Base-by-base conservation (phyloP, 1,284 basidiomycete species). In the Pseudozyma thailandica region DNA sequence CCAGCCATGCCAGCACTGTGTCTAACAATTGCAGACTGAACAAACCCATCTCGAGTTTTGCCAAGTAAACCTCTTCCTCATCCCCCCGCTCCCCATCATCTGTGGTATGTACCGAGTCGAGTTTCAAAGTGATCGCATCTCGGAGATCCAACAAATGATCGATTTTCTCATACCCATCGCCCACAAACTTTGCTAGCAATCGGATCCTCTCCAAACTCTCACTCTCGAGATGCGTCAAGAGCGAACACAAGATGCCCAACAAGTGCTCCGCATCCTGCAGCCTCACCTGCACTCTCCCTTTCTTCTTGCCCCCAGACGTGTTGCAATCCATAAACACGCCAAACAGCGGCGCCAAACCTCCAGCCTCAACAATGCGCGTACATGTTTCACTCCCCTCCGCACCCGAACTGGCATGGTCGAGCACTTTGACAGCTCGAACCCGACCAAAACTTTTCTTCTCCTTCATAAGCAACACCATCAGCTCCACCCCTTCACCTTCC, bases 391-490 rank as follows among this genome's bases (percentile, higher is more conserved):
- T 8, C 31, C 86, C 85, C 0, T 89, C 87, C 0, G 92, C 91
- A n/a, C 91, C 91, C 15, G 93, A 92, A 86, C 95, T 88, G 0
- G 94, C 94, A 80, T 93, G 91, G 80, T 96, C 92, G 15, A 98
- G 85, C 0, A 91, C 89, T 82, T 97, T 98, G 18, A 81, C 56
- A 10, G 76, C 72, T 8, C 77, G 51, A 1, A 66, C 16, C 48
- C 90, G 88, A 3, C 21, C 52, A 1, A 92, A 88, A 57, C 91
- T 87, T 72, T 88, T 87, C 82, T 93, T 96, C 72, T 92, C 91
- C 83, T 50, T 73, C 89, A 98, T 92, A 86, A 98, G 91, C 61
- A 98, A 86, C 20, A 96, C 88, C 94, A 98, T 97, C 23, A 99
- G 87, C 77, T 99, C 96, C 12, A 94, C 89, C 1, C 96, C 96